Evolutionary conservation across 768 basidiomycete genomes (phyloP), one percentile per base, ranked within the genome.

Genomic region (Zangia roseola): DNA sequence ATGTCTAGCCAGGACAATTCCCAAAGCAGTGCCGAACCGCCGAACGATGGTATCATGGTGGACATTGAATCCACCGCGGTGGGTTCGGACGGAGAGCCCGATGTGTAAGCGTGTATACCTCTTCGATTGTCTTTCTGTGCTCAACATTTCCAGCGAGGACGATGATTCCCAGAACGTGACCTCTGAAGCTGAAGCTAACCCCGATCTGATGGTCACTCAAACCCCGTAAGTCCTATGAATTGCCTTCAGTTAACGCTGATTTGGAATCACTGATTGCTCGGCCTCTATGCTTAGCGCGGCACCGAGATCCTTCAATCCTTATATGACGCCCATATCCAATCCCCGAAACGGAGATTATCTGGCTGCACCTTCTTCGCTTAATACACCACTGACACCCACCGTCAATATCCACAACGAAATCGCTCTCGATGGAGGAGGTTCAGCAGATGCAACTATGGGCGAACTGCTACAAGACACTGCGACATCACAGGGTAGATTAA

Each of bases 251-350:
- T 26, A 23, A 36, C 36, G 33, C n/a, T 31, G 12, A n/a, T n/a
- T n/a, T n/a, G n/a, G n/a, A n/a, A n/a, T n/a, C n/a, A n/a, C n/a
- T n/a, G n/a, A 39, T 17, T 6, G 12, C 20, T 30, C 28, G 23
- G 16, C 25, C 8, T 28, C 13, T 39, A 16, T 38, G 39, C n/a
- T 34, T 23, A 62, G 57, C 6, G 42, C 48, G 6, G 63, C 45
- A 4, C 31, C 46, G 31, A 59, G 51, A 44, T 33, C 42, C 23
- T 48, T 53, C 6, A 65, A 63, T 40, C 63, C 60, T 1, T 63
- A 63, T 34, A 40, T 63, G 62, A 63, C 62, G 17, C 62, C 62
- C 0, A 1, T 62, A 21, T 63, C 59, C n/a, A 62, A 64, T 38
- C 50, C 62, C 17, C 56, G 61, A 31, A 43, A 31, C 19, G 38